Evolutionary conservation across 2,329 filamentous ascomycete species (phyloP), one percentile per base, ranked within the genome.

Genomic region (Colletotrichum spaethianum): DNA sequence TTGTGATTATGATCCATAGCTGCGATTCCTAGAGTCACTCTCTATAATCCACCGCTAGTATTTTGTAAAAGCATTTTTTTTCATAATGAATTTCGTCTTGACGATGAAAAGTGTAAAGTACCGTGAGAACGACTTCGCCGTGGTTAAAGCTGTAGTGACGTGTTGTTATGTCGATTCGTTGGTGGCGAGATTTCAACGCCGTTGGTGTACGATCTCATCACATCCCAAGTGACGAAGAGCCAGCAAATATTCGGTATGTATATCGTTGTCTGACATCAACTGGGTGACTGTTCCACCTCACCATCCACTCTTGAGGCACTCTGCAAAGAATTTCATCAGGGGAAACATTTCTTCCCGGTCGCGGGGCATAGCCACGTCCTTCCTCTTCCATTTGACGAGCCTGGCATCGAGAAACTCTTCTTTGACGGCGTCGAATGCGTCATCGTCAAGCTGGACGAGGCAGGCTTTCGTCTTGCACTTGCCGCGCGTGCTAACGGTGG

Each of bases 321-420:
- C 88, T 0, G 92, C 92, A 77, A 95, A 88, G 77, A 92, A 98
- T 78, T 93, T 90, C 94, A 98, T 98, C 72, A 98, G 88, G 0
- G 95, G 95, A 77, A 95, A 79, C 88, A 97, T 95, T 86, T 98
- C 95, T 14, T 97, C 94, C 64, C 93, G 87, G 79, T 88, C 92
- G 56, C 86, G 85, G n/a, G 95, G 94, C 95, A 98, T 98, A 1
- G 88, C 88, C 80, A 97, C 94, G 7, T 92, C 93, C 3, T 80
- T 82, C 78, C 92, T 90, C 77, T 87, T 89, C 90, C 93, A 96
- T 77, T 89, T 89, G 67, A 91, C 91, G 74, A 92, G 86, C 80
- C 90, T 87, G 28, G 94, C 90, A 77, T 91, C 86, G 74, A 86
- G 83, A 81, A 96, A 96, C 66, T 89, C 87, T 52, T 85, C 84